Conservation (phyloP, 1,284 basidiomycete genomes). For the Bjerkandera adusta region DNA sequence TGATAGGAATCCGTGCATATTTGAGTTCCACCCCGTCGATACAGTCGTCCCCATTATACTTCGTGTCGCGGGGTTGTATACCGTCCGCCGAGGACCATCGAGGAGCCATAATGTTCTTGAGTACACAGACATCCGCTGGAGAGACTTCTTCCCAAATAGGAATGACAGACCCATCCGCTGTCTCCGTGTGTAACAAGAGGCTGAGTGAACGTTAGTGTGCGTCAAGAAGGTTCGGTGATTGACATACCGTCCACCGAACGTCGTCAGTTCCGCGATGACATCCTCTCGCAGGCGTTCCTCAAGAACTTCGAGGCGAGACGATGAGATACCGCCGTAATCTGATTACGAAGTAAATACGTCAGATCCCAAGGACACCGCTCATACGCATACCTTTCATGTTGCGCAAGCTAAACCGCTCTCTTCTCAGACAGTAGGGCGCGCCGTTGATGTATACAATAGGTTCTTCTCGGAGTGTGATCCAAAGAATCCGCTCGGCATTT, state of each 20-base stretch:
- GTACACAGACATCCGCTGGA: conserved; percentile 74
- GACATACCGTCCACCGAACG: conserved; percentile 78
- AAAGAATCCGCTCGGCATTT: conserved; percentile 65
- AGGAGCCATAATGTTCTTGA: conserved; percentile 88
- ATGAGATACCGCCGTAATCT: conserved; percentile 94
- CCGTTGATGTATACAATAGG: conserved; percentile 95
- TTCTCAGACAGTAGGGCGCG: conserved; percentile 73
- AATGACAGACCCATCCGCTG: conserved; percentile 83
- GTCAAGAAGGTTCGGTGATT: background rate
- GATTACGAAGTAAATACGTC: conserved; percentile 10
- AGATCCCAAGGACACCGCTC: background rate
- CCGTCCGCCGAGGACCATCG: conserved; percentile 35
- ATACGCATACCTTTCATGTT: conserved; percentile 75
- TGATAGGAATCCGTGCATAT: conserved; percentile 90
- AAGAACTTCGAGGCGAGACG: conserved; percentile 81
- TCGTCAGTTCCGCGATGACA: conserved; percentile 78
- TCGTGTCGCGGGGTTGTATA: no score
- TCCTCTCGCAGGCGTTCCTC: conserved; percentile 93
- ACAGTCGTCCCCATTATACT: no score
- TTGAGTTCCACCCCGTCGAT: conserved; percentile 73
- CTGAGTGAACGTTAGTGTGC: conserved; percentile 33
- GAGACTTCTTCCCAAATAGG: conserved; percentile 95
- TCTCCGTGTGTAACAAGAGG: conserved; percentile 89
- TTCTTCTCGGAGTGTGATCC: conserved; percentile 94
- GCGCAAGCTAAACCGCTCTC: conserved; percentile 78